phyloP scores from a whole-genome alignment of 768 basidiomycete genomes.

The Wakefieldia striispora region DNA sequence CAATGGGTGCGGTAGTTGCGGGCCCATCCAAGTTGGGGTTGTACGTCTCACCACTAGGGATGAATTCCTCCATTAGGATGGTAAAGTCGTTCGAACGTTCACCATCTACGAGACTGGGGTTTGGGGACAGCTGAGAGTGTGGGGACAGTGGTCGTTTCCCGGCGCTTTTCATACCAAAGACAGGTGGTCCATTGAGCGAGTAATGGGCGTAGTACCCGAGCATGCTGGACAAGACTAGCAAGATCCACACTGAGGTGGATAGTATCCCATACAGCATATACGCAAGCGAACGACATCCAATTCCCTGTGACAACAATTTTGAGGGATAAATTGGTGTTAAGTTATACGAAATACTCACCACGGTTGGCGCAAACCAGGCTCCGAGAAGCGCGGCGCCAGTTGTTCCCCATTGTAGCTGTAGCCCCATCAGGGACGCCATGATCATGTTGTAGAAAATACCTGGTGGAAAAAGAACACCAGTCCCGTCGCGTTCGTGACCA shows the following conservation, averaged over 20 bases:
- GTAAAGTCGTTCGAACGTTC: not conserved
- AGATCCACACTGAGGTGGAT: conserved; percentile 31
- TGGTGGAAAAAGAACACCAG: conserved; percentile 16
- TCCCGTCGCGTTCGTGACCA: not conserved
- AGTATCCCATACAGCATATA: conserved; percentile 31
- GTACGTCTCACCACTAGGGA: too few relatives aligned
- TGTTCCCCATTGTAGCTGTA: conserved; percentile 37
- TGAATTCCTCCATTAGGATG: not conserved
- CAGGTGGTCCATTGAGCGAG: not conserved
- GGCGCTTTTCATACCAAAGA: not conserved
- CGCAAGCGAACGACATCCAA: conserved; percentile 35
- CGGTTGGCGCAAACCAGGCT: conserved; percentile 32
- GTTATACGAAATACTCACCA: conserved; percentile 7
- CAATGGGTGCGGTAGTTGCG: not conserved
- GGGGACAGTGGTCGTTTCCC: not conserved
- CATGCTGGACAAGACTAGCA: conserved; percentile 31
- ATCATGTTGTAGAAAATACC: conserved; percentile 25
- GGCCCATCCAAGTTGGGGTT: not conserved
- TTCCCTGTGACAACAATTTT: conserved; percentile 9
- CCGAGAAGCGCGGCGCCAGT: conserved; percentile 28
- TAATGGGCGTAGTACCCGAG: conserved; percentile 23
- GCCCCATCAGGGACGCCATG: conserved; percentile 28
- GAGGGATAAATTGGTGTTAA: too few relatives aligned
- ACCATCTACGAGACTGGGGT: not conserved
- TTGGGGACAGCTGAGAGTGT: too few relatives aligned